Conservation (phyloP, 1,284 basidiomycete species). For the Salmacisia buchloeana region DNA sequence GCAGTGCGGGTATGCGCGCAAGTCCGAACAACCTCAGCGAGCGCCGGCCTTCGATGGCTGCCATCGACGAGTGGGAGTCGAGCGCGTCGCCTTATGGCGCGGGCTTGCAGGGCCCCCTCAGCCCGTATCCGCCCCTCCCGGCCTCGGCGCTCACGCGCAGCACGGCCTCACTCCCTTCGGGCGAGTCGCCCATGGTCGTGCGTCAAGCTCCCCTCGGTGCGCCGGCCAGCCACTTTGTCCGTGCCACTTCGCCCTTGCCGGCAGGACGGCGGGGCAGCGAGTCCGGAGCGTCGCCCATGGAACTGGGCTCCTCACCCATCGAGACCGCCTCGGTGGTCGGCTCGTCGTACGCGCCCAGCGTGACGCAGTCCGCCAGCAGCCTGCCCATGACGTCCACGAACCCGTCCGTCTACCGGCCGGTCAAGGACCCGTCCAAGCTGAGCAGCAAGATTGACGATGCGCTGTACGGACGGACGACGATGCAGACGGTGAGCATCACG, state of each 20-base stretch:
- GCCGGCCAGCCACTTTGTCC: slow-evolving; percentile 27
- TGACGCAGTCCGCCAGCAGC: slow-evolving; percentile 12
- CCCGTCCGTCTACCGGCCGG: slow-evolving; percentile 32
- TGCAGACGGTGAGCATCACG: slow-evolving; percentile 42
- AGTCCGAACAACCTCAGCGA: neutral
- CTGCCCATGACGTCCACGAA: slow-evolving; percentile 13
- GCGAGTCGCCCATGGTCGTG: slow-evolving; percentile 30
- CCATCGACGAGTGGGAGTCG: slow-evolving; percentile 45
- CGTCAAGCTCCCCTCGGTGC: slow-evolving; percentile 41
- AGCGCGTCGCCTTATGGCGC: neutral
- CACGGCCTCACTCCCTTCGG: slow-evolving; percentile 11
- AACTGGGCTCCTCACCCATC: neutral
- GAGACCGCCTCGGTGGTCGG: neutral
- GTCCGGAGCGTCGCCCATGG: neutral
- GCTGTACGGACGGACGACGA: slow-evolving; percentile 41
- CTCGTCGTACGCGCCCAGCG: slow-evolving; percentile 5
- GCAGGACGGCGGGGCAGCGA: neutral
- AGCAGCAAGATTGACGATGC: slow-evolving; percentile 34
- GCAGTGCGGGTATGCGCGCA: neutral
- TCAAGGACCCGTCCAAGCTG: slow-evolving; percentile 30
- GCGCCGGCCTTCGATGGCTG: slow-evolving; percentile 23
- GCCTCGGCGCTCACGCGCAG: slow-evolving; percentile 16
- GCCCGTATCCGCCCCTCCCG: slow-evolving; percentile 25
- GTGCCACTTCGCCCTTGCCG: neutral
- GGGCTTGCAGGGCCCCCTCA: neutral